Evolutionary conservation across 768 basidiomycete species (phyloP), one percentile per base, ranked within the genome.

Genomic region (Boletus sensibilis): DNA sequence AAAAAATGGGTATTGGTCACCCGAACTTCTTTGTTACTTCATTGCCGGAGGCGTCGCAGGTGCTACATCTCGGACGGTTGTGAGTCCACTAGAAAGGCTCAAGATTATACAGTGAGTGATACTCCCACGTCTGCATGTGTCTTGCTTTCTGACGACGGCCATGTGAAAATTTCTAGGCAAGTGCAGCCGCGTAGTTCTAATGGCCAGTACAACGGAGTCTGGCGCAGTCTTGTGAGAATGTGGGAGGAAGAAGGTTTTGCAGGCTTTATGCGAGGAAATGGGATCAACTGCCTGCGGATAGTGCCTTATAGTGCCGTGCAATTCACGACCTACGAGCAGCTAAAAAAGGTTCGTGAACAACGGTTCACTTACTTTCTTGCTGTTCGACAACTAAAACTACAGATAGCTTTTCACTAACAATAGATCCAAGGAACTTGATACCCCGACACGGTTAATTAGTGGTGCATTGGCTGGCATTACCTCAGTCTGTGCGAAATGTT

Each of bases 191-290:
- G 74, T 43, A 73, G 79, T 29, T 78, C 82, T 16, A 76, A 80
- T 60, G 72, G 77, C 48, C 87, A 88, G 65, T 95, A 95, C 74
- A 85, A 79, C 63, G 93, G 93, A 20, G 92, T 95, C 35, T 92
- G 86, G 84, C 75, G 82, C 18, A 91, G 90, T 62, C 81, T 96
- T 43, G 80, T 81, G 18, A 84, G 95, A 59, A 88, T 88, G 79
- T 98, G 92, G 90, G 75, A 77, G 60, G 94, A 98, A 69, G 96
- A 98, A 72, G 96, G 96, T 9, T 87, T 95, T 72, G 82, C 74
- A 70, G 96, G 95, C 13, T 94, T 85, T 72, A 94, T 98, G 94
- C 79, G 92, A 62, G 96, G 96, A 4, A 98, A 98, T 66, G 84
- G 87, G 39, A 88, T 95, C 69, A 95, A 94, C 74, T 93, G 92